Base-by-base conservation (phyloP, 2,329 filamentous ascomycete genomes). In the Calonectria honghensis region DNA sequence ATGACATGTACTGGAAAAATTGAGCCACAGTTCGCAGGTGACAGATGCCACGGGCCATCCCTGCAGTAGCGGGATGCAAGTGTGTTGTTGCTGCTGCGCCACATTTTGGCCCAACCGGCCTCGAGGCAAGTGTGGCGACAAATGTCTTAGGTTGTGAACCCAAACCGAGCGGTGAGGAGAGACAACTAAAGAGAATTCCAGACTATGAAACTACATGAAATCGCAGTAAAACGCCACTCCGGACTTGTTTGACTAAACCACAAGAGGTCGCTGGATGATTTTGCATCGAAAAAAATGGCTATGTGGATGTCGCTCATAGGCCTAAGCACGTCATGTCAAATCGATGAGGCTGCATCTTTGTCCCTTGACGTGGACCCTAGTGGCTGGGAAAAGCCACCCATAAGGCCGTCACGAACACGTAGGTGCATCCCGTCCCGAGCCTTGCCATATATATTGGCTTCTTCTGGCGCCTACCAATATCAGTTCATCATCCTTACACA, bases 241-340 rank as follows among this genome's bases (percentile, higher is more conserved):
- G 4, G n/a, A 11, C 20, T 24, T 24, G 45, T 13, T 24, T 24
- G 2, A 24, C 45, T 48, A 48, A 48, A 24, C n/a, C 20, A n/a
- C 6, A 48, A 48, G 18, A 24, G n/a, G n/a, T 48, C 6, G 18
- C 45, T 13, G 9, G 4, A 24, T 48, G 45, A 5, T 24, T 48
- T n/a, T 11, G 11, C 24, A 2, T 24, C 45, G n/a, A 24, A 16
- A 57, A 57, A 20, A 13, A 32, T 57, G 52, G 18, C 4, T 5
- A 35, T 57, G 52, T 57, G 52, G 52, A 35, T 32, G 29, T 32
- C 52, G 5, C 16, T 57, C 31, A 57, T 57, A 57, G 52, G 52
- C 11, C 16, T 35, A 35, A 32, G 52, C 24, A 31, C 31, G 20
- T 35, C 13, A 6, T 31, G 29, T 29, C 31, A 32, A 3, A 20